Conservation (phyloP, 140 eudicot genomes). For the Ambrosia hybrid region DNA sequence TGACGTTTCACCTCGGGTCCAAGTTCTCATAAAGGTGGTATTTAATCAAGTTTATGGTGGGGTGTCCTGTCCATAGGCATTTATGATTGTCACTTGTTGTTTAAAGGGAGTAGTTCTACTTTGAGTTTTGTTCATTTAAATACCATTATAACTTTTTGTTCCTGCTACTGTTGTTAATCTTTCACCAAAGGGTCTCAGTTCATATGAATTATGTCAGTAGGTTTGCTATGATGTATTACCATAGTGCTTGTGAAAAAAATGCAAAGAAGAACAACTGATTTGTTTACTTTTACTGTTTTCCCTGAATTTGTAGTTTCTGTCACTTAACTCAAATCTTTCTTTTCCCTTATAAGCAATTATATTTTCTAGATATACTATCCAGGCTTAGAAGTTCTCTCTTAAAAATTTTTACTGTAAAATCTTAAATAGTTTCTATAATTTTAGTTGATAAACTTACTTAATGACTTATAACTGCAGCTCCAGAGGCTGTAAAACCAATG, state of each 20-base stretch:
- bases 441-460: neutral
- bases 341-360: neutral
- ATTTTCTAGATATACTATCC: neutral
- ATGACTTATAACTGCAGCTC: slow-evolving; percentile 33
- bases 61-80: neutral
- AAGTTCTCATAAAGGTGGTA: neutral
- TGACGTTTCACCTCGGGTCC: neutral
- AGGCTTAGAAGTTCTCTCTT: no score
- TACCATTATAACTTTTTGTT: neutral
- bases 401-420: no score
- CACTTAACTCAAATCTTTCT: neutral
- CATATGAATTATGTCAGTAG: neutral
- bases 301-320: neutral
- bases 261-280: neutral
- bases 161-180: neutral
- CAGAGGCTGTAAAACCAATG: slow-evolving; percentile 51
- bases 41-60: neutral
- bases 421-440: no score
- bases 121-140: no score
- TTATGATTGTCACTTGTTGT: neutral
- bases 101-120: no score
- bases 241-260: neutral
- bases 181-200: slow-evolving; percentile 2
- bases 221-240: neutral
- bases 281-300: neutral